Percentiles rank a stretch among this genome's conserved stretches.
Evolutionary conservation across 257 asterid genomes (phyloP).

Genomic region (Jaltomata sinuosa): DNA sequence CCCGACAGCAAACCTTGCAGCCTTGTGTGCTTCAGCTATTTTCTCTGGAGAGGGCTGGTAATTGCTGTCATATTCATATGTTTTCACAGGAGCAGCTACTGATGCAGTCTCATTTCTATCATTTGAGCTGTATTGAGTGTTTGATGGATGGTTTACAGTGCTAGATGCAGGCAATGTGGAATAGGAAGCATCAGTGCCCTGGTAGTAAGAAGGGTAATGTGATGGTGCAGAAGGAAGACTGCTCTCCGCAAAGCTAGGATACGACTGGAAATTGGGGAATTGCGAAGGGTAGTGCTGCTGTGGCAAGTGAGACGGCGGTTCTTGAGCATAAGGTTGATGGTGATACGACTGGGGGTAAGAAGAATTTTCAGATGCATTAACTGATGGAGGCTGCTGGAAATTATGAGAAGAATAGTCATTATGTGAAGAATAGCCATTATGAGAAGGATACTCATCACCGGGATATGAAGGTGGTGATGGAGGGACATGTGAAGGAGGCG

Average conservation of each 20-base stretch:
- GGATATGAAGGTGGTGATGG: constrained; percentile 16
- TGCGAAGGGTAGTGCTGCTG: constrained; percentile 48
- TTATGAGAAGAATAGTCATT: constrained; percentile 16
- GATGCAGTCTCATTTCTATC: constrained; percentile 31
- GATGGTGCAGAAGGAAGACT: constrained; percentile 68
- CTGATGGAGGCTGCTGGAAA: constrained; percentile 34
- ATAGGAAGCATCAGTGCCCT: constrained; percentile 48
- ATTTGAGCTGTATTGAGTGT: constrained; percentile 33
- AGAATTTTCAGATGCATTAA: constrained; percentile 31
- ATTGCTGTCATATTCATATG: constrained; percentile 57
- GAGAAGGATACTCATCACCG: constrained; percentile 17
- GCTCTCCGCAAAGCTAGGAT: constrained; percentile 68
- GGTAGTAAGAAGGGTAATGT: constrained; percentile 55
- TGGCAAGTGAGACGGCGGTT: constrained; percentile 33
- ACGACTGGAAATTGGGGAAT: constrained; percentile 69
- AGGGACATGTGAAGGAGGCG: constrained; percentile 20
- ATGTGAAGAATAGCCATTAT: constrained; percentile 8
- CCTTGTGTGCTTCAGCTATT: constrained; percentile 89
- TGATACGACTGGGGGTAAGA: constrained; percentile 43
- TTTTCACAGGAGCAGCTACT: constrained; percentile 24
- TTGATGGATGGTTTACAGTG: constrained; percentile 27
- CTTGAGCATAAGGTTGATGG: constrained; percentile 38
- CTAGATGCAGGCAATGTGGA: constrained; percentile 33
- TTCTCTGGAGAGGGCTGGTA: constrained; percentile 84
- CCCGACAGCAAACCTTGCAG: constrained; percentile 89